Base-by-base conservation (phyloP, 1,139 yeast genomes). In the Yamadazyma membranifaciens region DNA sequence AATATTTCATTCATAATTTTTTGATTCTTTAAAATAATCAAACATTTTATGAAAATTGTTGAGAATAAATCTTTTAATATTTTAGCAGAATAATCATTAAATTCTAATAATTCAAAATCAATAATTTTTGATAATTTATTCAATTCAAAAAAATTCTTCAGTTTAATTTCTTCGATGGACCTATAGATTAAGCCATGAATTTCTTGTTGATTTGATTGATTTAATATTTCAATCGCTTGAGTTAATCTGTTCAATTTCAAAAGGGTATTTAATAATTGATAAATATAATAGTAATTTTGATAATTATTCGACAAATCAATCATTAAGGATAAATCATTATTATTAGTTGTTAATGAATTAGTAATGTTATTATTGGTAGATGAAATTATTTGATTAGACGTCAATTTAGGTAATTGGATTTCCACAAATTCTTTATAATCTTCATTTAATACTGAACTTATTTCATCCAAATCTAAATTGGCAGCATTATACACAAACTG, bases 61-160 rank as follows among this genome's bases (percentile, higher is more conserved):
- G 87, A 80, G 50, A 86, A 85, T 37, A 87, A 68, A 49, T 86
- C 91, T 49, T 82, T 80, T 33, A 87, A 65, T 0, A 87, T 71
- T 1, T 75, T 59, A 1, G 84, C 79, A 11, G 82, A 67, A 17
- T 77, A 61, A 45, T 81, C 86, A 40, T 65, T 69, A 46, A 64
- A 66, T 37, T 49, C 58, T 9, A 54, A 43, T 16, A 49, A 52
- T 14, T 69, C 73, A 31, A 45, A 44, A 28, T 47, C 51, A 11
- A 41, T 55, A 10, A 64, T 45, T 42, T 69, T 69, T 11, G 61
- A 52, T 13, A 71, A 48, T 41, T 69, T 67, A 10, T 60, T 57
- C 25, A 70, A 47, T 9, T 61, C 62, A 10, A 48, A 54, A 1
- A 57, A 47, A 45, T 69, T 65, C 39, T 74, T 77, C 47, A 70